Evolutionary conservation across 768 basidiomycete species (phyloP).

Genomic region (Pulveroboletus ravenelii): DNA sequence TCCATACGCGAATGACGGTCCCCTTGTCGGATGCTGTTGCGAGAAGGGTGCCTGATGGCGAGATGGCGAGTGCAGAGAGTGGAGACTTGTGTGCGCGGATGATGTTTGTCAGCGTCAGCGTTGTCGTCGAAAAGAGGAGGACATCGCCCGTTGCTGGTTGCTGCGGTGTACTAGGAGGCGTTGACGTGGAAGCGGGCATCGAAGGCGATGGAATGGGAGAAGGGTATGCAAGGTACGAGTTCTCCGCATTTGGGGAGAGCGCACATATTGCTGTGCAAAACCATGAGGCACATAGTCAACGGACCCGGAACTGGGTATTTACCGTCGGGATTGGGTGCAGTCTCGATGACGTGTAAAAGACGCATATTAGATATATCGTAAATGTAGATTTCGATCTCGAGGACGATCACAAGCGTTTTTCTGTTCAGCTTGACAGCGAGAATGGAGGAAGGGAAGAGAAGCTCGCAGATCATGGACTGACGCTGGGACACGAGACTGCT

Average conservation of each 20-base stretch:
- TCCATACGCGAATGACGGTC: constrained; percentile 95
- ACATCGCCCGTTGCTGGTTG: constrained; percentile 72
- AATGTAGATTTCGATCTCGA: constrained; percentile 97
- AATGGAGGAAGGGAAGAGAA: constrained; percentile 94
- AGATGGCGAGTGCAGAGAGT: constrained; percentile 82
- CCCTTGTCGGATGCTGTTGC: constrained; percentile 94
- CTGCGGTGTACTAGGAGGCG: constrained; percentile 35
- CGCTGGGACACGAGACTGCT: constrained; percentile 45
- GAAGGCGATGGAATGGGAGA: constrained; percentile 86
- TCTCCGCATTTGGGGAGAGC: constrained; percentile 89
- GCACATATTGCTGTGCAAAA: constrained; percentile 79
- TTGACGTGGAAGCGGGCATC: constrained; percentile 42
- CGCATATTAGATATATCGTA: constrained; percentile 99
- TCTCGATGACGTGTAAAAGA: constrained; percentile 94
- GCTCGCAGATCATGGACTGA: constrained; percentile 98
- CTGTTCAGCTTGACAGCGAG: constrained; percentile 97
- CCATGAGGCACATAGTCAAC: not conserved
- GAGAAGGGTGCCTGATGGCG: constrained; percentile 80
- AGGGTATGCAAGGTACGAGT: constrained; percentile 93
- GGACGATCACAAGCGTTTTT: constrained; percentile 91
- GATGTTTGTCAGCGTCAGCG: constrained; percentile 89
- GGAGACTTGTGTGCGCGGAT: constrained; percentile 97
- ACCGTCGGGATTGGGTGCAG: constrained; percentile 94
- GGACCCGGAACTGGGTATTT: constrained; percentile 11
- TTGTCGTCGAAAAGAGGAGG: constrained; percentile 89